phyloP scores from a whole-genome alignment of 2,329 filamentous ascomycete genomes.

The Fusarium nisikadoi region DNA sequence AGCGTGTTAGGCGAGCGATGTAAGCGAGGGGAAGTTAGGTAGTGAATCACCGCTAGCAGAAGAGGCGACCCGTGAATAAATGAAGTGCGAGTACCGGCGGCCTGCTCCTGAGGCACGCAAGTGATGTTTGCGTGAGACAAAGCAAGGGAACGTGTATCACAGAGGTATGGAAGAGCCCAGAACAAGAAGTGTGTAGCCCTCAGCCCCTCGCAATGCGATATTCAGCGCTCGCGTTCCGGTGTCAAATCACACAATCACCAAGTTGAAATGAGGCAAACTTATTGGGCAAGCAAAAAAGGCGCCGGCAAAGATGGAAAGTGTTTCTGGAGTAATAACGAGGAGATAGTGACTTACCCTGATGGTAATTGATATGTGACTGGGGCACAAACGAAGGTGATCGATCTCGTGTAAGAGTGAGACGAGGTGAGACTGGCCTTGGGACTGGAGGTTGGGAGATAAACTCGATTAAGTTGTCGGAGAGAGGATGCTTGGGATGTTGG shows the following conservation, averaged over 20 bases:
- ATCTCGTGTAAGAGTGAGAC: constrained; percentile 34
- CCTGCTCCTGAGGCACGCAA: constrained; percentile 16
- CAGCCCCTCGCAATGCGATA: constrained; percentile 30
- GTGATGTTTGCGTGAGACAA: constrained; percentile 49
- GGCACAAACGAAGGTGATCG: constrained; percentile 35
- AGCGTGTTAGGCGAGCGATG: constrained; percentile 1
- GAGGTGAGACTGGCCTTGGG: constrained; percentile 29
- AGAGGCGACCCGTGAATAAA: constrained; percentile 23
- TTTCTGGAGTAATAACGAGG: neutral
- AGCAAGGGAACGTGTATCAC: constrained; percentile 41
- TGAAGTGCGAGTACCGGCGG: constrained; percentile 13
- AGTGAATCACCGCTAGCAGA: constrained; percentile 27
- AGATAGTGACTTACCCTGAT: constrained; percentile 20
- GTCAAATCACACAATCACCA: constrained; percentile 1
- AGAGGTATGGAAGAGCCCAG: constrained; percentile 32
- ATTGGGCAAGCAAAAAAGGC: neutral
- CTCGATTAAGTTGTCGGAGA: constrained; percentile 29
- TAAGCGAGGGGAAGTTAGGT: constrained; percentile 2
- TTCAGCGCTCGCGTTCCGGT: constrained; percentile 15
- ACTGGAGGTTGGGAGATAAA: constrained; percentile 10
- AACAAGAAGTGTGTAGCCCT: constrained; percentile 20
- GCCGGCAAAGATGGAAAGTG: neutral
- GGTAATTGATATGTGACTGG: constrained; percentile 35
- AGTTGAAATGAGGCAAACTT: constrained; percentile 16
- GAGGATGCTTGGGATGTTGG: constrained; percentile 40